Evolutionary conservation across 768 basidiomycete species (phyloP).

Genomic region (Rhodosporidiobolus sp.): DNA sequence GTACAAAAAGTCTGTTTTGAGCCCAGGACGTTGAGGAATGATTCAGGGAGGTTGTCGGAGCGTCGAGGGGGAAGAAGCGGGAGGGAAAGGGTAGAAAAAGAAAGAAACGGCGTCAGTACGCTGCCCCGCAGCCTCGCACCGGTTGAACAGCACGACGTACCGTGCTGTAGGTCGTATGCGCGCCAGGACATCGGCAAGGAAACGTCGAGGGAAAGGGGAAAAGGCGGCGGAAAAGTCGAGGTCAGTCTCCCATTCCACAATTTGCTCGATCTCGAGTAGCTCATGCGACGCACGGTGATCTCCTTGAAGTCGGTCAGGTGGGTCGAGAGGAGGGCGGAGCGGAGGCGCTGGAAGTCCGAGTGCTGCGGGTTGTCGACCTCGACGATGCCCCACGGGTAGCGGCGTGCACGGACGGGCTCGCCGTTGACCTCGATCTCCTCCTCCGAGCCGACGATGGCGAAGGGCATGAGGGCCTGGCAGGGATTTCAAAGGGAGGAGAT

Average conservation of each 20-base stretch:
- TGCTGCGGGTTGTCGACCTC: conserved; percentile 99
- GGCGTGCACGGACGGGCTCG: conserved; percentile 81
- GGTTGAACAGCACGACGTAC: background rate
- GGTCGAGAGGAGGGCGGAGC: conserved; percentile 87
- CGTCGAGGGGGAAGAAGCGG: conserved; percentile 66
- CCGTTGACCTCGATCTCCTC: conserved; percentile 89
- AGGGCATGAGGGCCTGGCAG: conserved; percentile 80
- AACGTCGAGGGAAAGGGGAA: background rate
- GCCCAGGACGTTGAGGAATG: background rate
- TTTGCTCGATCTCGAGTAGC: too few species aligned
- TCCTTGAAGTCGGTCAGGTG: conserved; percentile 89
- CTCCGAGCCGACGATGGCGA: conserved; percentile 94
- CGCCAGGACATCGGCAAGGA: background rate
- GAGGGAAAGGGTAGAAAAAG: conserved; percentile 50
- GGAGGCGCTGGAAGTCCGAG: conserved; percentile 92
- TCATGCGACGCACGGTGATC: conserved; percentile 40
- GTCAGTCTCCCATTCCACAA: conserved; percentile 1
- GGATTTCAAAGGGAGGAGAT: background rate
- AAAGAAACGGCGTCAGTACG: background rate
- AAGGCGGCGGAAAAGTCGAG: background rate
- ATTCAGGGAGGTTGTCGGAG: conserved; percentile 50
- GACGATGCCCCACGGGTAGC: conserved; percentile 98
- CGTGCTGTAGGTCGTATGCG: background rate
- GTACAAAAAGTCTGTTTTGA: conserved; percentile 68
- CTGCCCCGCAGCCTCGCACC: accelerated